Base-by-base conservation (phyloP, 2,329 filamentous ascomycete species). In the Neurospora crassa region DNA sequence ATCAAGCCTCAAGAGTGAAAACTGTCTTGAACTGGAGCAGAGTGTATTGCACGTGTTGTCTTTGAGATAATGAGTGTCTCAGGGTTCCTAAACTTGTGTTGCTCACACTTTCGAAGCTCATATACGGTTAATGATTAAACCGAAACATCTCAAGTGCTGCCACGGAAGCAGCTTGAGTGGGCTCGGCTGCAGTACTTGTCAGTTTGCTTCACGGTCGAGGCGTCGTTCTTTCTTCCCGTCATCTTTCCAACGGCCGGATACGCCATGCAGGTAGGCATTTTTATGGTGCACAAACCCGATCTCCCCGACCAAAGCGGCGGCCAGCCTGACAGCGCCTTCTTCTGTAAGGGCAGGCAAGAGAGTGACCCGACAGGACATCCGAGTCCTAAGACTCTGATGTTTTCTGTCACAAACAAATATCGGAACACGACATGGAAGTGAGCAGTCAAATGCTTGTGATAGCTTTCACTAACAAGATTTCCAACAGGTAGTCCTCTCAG, bases 21-120 rank as follows among this genome's bases (percentile, higher is more conserved):
- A 37, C 29, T 74, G 72, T 75, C 71, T 75, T 24, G 47, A 71
- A 53, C 47, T 70, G 70, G 69, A 69, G 68, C 69, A 68, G 24
- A 72, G 29, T 63, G 42, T 68, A 73, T 73, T 73, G 69, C 72
- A 74, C 73, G 72, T 76, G 74, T 71, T 74, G 71, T 73, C 72
- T 72, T 73, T 47, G 34, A 40, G 59, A n/a, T 69, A 63, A 71
- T 70, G 69, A 71, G 67, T 71, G 74, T 74, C 71, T 73, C 67
- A 37, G 67, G 41, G 34, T 67, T 45, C 42, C 59, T 34, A 43
- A 34, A 53, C 67, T 24, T 71, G 68, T 71, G 68, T 24, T 14
- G 41, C 16, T 24, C 43, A n/a, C 24, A 37, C 16, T 40, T 59
- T 70, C 69, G 42, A 69, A 53, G 29, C 43, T 67, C 59, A 53